These are phyloP conservation scores for Boechera retrofracta DNA, from an alignment of 345 rosid genomes.

Conservation along the genomic window DNA sequence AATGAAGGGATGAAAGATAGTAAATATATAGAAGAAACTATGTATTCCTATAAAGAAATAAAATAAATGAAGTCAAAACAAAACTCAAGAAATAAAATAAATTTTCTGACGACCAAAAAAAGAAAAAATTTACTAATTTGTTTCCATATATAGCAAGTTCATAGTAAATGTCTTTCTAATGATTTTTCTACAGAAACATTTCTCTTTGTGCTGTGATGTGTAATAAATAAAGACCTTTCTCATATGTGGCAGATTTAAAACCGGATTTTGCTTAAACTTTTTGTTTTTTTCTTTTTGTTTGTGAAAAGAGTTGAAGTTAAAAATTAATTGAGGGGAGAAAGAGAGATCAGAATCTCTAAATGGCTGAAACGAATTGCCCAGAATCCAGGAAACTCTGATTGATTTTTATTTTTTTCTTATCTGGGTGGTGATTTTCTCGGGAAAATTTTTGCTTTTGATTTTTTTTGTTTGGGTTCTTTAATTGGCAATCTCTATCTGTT, in stretches of 20 bases:
- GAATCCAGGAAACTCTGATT: conserved; percentile 50
- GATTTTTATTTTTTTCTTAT: conserved; percentile 17
- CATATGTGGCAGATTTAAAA: conserved; percentile 27
- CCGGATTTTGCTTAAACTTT: conserved; percentile 9
- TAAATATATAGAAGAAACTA: not conserved
- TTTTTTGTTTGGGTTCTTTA: conserved; percentile 31
- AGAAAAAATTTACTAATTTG: not conserved
- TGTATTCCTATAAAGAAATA: not conserved
- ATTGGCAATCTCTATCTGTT: conserved; percentile 36
- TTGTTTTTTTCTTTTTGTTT: not conserved
- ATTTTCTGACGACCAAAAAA: too few relatives aligned
- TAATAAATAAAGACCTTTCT: conserved; percentile 29
- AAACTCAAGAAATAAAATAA: not conserved
- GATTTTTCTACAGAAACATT: conserved; percentile 9
- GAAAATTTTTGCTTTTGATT: not conserved
- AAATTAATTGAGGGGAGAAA: conserved; percentile 41
- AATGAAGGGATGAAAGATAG: conserved; percentile 25
- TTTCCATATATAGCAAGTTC: conserved; percentile 13
- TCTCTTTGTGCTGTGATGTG: conserved; percentile 9
- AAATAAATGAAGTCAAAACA: not conserved
- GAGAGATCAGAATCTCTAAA: conserved; percentile 38
- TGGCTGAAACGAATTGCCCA: conserved; percentile 58
- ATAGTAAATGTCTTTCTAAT: conserved; percentile 14
- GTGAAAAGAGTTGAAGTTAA: not conserved
- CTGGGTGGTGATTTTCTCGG: conserved; percentile 40